A percentile compares a stretch with the other conserved stretches of the same genome.
phyloP scores from a whole-genome alignment of 1,139 yeast species.

The Candida sp. region DNA sequence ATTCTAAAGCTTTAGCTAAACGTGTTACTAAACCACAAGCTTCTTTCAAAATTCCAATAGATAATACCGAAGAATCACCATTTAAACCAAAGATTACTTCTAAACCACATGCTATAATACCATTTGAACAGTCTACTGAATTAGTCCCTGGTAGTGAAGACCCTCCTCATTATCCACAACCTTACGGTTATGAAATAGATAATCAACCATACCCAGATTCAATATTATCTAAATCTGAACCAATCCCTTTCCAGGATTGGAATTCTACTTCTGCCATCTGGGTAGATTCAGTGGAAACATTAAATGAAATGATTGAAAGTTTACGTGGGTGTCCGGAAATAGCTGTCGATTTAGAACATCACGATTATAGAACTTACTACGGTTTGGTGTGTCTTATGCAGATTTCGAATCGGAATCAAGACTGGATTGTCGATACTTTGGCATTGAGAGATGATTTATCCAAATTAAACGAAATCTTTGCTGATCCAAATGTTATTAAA shows the following conservation, averaged over 20 bases:
- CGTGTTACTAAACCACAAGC: constrained; percentile 71
- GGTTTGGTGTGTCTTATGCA: constrained; percentile 96
- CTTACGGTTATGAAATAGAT: constrained; percentile 76
- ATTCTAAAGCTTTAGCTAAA: constrained; percentile 14
- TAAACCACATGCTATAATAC: constrained; percentile 68
- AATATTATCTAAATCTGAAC: constrained; percentile 45
- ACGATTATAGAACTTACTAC: constrained; percentile 83
- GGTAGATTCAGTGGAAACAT: constrained; percentile 59
- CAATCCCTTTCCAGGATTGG: constrained; percentile 66
- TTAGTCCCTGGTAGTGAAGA: constrained; percentile 32
- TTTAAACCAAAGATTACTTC: constrained; percentile 67
- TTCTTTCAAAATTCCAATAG: constrained; percentile 53
- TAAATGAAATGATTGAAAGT: constrained; percentile 53
- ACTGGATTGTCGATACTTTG: constrained; percentile 79
- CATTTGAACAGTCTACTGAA: constrained; percentile 49
- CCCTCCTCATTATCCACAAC: constrained; percentile 73
- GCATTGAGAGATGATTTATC: constrained; percentile 70
- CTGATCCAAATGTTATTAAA: constrained; percentile 78
- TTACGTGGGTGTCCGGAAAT: constrained; percentile 56
- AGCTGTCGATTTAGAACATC: constrained; percentile 98
- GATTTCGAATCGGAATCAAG: constrained; percentile 76
- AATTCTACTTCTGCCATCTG: constrained; percentile 58
- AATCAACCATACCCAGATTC: constrained; percentile 66
- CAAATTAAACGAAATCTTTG: constrained; percentile 66
- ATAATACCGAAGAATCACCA: constrained; percentile 68